Evolutionary conservation across 495 filamentous ascomycete genomes (phyloP).

Genomic region (Pseudomonodictys pantanalensis): DNA sequence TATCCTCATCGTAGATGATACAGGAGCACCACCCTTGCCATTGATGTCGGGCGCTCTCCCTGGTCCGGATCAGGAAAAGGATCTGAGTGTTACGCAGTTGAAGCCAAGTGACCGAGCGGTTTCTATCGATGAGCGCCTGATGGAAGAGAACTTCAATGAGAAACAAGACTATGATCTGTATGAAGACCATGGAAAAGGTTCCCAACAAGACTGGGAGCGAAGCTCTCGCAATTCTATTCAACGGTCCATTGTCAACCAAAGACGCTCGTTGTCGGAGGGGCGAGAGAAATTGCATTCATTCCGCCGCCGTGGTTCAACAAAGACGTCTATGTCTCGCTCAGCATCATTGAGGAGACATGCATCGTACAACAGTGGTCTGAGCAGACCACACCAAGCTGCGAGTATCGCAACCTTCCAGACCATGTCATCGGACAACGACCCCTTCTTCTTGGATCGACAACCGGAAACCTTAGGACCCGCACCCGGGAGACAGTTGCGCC

Average conservation of each 20-base stretch:
- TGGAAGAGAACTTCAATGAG: not conserved
- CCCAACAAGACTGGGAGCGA: not conserved
- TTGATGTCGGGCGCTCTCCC: slow-evolving; percentile 34
- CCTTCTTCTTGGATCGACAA: slow-evolving; percentile 43
- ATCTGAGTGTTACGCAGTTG: not conserved
- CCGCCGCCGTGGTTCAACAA: slow-evolving; percentile 25
- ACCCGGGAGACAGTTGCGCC: slow-evolving; percentile 61
- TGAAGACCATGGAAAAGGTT: slow-evolving; percentile 1
- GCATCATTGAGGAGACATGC: slow-evolving; percentile 57
- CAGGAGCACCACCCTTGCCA: slow-evolving; percentile 40
- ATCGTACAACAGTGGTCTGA: slow-evolving; percentile 71
- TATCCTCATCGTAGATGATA: slow-evolving; percentile 83
- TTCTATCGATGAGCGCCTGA: slow-evolving; percentile 19
- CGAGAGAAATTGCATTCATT: slow-evolving; percentile 22
- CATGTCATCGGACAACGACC: slow-evolving; percentile 43
- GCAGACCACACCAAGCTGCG: slow-evolving; percentile 55
- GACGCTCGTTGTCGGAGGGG: slow-evolving; percentile 14
- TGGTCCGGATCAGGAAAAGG: not conserved
- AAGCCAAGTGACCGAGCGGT: not conserved
- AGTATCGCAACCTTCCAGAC: slow-evolving; percentile 53
- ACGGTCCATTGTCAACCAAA: slow-evolving; percentile 3
- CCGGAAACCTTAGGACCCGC: slow-evolving; percentile 7
- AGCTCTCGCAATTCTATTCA: slow-evolving; percentile 16
- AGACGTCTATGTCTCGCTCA: slow-evolving; percentile 20
- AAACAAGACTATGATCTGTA: slow-evolving; percentile 25